These are phyloP conservation scores for Diplodia sapinea DNA, from an alignment of 2,329 filamentous ascomycete genomes.

Conservation along the genomic window DNA sequence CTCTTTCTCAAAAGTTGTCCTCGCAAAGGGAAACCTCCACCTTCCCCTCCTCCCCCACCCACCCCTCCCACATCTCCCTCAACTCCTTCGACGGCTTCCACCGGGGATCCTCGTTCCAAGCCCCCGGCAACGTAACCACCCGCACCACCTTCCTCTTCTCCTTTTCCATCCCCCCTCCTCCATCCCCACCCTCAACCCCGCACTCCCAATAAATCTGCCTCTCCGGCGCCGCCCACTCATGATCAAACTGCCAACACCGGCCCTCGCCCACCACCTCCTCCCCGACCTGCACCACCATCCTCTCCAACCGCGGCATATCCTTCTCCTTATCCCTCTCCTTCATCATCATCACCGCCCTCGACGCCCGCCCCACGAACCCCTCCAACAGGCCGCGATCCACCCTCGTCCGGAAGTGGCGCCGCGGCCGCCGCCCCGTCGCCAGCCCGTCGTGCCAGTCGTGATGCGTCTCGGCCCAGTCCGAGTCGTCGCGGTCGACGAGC, in stretches of 20 bases:
- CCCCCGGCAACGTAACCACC: not conserved
- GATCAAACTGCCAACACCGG: too few species aligned
- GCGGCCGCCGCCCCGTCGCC: not conserved
- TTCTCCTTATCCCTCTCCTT: too few species aligned
- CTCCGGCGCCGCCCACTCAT: not conserved
- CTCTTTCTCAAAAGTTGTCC: not conserved
- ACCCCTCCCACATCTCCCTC: constrained; percentile 3
- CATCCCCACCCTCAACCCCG: not conserved
- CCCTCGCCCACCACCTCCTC: not conserved
- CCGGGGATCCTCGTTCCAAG: not conserved
- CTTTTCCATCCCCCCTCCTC: not conserved
- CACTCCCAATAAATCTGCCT: constrained; percentile 6
- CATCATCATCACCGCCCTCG: not conserved
- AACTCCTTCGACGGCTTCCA: constrained; percentile 8
- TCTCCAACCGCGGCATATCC: not conserved
- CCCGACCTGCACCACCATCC: not conserved
- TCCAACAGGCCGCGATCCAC: not conserved
- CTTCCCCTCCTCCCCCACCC: not conserved
- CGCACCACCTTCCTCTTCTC: not conserved
- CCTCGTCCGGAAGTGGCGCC: not conserved
- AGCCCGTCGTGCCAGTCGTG: not conserved
- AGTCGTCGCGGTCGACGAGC: constrained; percentile 12
- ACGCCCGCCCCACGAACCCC: not conserved
- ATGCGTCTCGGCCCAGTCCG: not conserved
- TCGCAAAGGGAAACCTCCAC: constrained; percentile 1